Percentiles rank a stretch among this genome's conserved stretches.
Conservation (phyloP, 768 basidiomycete genomes). For the Podaxis rugospora region DNA sequence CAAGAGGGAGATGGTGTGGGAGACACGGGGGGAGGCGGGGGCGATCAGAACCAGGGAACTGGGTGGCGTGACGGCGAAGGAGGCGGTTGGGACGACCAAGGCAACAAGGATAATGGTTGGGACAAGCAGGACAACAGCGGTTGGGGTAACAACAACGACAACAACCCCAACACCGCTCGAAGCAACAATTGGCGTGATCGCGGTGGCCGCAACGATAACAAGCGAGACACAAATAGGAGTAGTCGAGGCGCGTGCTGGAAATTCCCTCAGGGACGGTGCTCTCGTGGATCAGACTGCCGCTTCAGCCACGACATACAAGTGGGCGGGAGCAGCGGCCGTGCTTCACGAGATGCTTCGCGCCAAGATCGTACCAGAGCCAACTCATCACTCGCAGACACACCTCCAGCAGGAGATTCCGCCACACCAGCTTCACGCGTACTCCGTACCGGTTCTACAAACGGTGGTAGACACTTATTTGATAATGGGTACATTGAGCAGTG, state of each 20-base stretch:
- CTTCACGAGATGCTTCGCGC: slow-evolving; percentile 2
- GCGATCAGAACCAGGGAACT: not conserved
- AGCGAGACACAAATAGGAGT: not conserved
- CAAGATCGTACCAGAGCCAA: not conserved
- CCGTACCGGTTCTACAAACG: not conserved
- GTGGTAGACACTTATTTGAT: slow-evolving; percentile 1
- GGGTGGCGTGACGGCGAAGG: not conserved
- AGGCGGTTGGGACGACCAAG: not conserved
- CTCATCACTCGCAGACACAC: not conserved
- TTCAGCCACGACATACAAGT: slow-evolving; percentile 20
- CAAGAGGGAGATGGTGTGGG: not conserved
- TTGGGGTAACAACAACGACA: not conserved
- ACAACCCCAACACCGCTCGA: not conserved
- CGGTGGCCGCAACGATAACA: not conserved
- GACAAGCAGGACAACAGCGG: not conserved
- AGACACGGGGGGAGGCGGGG: not conserved
- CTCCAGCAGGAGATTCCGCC: not conserved
- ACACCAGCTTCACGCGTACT: not conserved
- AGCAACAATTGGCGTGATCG: not conserved
- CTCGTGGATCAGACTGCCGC: slow-evolving; percentile 16
- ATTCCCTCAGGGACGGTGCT: slow-evolving; percentile 15
- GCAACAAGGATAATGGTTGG: slow-evolving; percentile 1
- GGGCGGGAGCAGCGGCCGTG: slow-evolving; percentile 4
- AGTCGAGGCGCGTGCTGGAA: not conserved
- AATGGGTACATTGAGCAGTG: slow-evolving; percentile 1